Evolutionary conservation across 805 yeast species (phyloP), one percentile per base, ranked within the genome.

Genomic region (Lachancea dasiensis): DNA sequence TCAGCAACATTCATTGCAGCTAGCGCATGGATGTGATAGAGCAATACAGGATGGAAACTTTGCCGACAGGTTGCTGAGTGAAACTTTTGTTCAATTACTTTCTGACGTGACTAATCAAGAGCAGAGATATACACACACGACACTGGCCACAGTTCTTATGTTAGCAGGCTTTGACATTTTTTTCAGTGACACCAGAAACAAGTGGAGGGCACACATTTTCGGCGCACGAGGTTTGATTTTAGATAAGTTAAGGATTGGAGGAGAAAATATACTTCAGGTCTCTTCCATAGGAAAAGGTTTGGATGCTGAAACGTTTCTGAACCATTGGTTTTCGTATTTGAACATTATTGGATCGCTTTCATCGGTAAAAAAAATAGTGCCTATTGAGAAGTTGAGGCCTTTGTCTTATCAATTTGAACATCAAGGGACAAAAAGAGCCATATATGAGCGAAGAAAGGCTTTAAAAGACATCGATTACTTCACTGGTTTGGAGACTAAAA

Each of bases 261-360:
- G 23, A 29, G 21, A 28, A 31, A 27, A 26, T 18, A 6, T 23
- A 2, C 10, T 24, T 3, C 25, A 18, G 4, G 18, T 37, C 9
- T 13, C 31, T 3, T 14, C 20, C 2, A 27, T 10, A 17, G 27
- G 19, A 20, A 15, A 17, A 13, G 38, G 10, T 13, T 14, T 14
- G 10, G 37, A 38, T n/a, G 18, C 25, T 2, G 37, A 38, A 10
- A 75, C 64, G 43, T 82, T 82, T 48, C 61, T 82, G 29, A 63
- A 72, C 45, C 60, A 86, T 34, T 79, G 86, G 85, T 80, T 77
- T 53, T 79, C 77, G 0, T 82, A 79, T 50, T 59, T 79, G 24
- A 87, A 82, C 49, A 73, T 79, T 3, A 65, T 81, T 11, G 81
- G 84, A 0, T 70, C 77, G 0, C 61, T 82, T 16, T 73, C 84